Evolutionary conservation across 2,329 filamentous ascomycete genomes (phyloP), one percentile per base, ranked within the genome.

Genomic region (Fusarium temperatum): DNA sequence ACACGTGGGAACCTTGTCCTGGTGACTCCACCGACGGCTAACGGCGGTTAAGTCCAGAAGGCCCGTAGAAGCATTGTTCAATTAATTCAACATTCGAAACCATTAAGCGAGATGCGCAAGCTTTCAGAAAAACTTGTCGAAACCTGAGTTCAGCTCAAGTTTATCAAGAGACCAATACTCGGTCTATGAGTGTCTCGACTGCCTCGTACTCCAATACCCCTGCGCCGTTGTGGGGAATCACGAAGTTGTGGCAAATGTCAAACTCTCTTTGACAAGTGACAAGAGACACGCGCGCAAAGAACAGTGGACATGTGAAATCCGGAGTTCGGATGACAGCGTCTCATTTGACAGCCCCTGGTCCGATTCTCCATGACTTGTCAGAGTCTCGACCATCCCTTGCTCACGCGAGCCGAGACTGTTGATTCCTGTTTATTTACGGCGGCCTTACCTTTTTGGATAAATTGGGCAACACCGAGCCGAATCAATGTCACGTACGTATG

Each of bases 401-500:
- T 54, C 62, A 71, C 65, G 63, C 72, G 59, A 57, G 35, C 53
- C 50, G 39, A 44, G 41, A 39, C 55, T 26, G 39, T 32, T 36
- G 56, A 74, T 72, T 75, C 72, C 59, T 72, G 70, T 58, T 74
- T 72, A 55, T 68, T 53, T 71, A 58, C 71, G 72, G 72, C 51
- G 53, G 26, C 51, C 58, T 72, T 74, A 36, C 72, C 72, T 69
- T 32, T 74, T 75, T 74, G 68, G 71, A 63, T 69, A 63, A 41
- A 74, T 72, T 59, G 38, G 68, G 72, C 36, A 74, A 65, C 56
- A 61, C 63, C 61, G 70, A 69, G 38, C 68, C 64, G 72, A 61
- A 15, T 35, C 32, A 35, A 51, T 72, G 55, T 58, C 50, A 72
- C 70, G 35, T 62, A 57, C 35, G 53, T 61, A 55, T 73, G 71